A percentile compares a stretch with the other conserved stretches of the same genome.
Evolutionary conservation across 23 red algal genomes (phyloP).

Genomic region (Agarophyton chilense): DNA sequence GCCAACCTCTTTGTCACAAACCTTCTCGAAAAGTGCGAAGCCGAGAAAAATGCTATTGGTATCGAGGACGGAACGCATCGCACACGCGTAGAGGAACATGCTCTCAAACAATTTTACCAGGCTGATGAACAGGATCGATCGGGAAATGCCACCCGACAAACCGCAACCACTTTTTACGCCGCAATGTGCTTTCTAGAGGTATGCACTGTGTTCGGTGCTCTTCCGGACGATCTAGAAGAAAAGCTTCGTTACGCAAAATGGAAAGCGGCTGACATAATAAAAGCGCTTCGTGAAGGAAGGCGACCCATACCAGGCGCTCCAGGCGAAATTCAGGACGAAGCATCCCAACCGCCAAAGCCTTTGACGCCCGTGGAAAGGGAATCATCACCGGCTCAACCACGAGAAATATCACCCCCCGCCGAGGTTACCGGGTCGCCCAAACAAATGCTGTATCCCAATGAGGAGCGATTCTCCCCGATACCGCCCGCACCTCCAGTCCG

Average conservation of each 20-base stretch:
- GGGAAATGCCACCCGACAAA: conserved; percentile 41
- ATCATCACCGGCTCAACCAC: too few relatives aligned
- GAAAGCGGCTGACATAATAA: conserved; percentile 70
- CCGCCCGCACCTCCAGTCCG: conserved; percentile 44
- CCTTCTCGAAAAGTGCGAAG: conserved; percentile 72
- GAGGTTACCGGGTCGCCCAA: background rate
- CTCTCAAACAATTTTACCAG: conserved; percentile 54
- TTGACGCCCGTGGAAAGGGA: too few relatives aligned
- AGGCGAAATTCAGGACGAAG: too few relatives aligned
- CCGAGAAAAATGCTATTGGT: background rate
- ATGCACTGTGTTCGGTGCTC: conserved; percentile 52
- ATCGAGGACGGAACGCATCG: conserved; percentile 43
- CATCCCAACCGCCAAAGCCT: too few relatives aligned
- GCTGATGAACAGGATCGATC: conserved; percentile 70
- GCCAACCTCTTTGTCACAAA: conserved; percentile 41
- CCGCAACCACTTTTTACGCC: conserved; percentile 82
- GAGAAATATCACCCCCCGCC: too few relatives aligned
- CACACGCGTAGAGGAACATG: conserved; percentile 55
- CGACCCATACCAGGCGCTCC: conserved; percentile 26
- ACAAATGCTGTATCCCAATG: background rate
- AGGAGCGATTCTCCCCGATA: background rate
- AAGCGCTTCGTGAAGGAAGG: conserved; percentile 60
- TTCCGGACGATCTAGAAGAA: conserved; percentile 48
- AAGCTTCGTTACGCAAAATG: conserved; percentile 57
- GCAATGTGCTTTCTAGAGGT: conserved; percentile 87